These are phyloP conservation scores for Penicillium sp. DNA, from an alignment of 2,329 filamentous ascomycete species.

Conservation along the genomic window DNA sequence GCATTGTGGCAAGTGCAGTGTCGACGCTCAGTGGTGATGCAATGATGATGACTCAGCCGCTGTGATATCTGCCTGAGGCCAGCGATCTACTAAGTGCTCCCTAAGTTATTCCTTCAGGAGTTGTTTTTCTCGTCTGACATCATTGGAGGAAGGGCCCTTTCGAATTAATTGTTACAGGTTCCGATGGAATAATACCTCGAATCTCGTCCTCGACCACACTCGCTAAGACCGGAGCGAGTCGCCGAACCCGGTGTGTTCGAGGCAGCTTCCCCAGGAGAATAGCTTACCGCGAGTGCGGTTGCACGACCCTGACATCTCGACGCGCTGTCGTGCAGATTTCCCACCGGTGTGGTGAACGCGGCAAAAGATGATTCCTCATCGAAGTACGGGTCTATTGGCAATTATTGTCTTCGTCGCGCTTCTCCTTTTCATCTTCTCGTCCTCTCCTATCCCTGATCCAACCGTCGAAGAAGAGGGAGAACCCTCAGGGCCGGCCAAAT, in stretches of 20 bases:
- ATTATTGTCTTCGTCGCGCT: slow-evolving; percentile 43
- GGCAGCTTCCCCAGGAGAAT: slow-evolving; percentile 9
- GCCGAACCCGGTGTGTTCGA: slow-evolving; percentile 14
- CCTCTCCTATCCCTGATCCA: slow-evolving; percentile 33
- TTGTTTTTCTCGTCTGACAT: slow-evolving; percentile 9
- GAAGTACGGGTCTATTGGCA: slow-evolving; percentile 40
- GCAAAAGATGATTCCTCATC: slow-evolving; percentile 38
- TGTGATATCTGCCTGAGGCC: not conserved
- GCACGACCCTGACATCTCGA: not conserved
- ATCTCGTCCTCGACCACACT: not conserved
- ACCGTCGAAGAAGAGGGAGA: slow-evolving; percentile 17
- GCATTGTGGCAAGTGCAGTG: not conserved
- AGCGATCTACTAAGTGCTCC: not conserved
- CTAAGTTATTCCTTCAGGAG: slow-evolving; percentile 3
- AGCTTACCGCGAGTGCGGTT: slow-evolving; percentile 5
- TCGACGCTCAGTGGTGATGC: slow-evolving; percentile 5
- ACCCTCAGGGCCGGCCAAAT: slow-evolving; percentile 28
- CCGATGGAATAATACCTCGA: slow-evolving; percentile 4
- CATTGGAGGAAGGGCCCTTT: slow-evolving; percentile 3
- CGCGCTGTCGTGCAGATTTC: not conserved
- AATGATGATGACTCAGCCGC: slow-evolving; percentile 10
- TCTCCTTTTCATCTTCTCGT: slow-evolving; percentile 44
- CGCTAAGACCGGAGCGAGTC: slow-evolving; percentile 9
- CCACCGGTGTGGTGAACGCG: not conserved
- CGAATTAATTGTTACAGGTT: not conserved